Evolutionary conservation across 2,329 filamentous ascomycete genomes (phyloP).

Genomic region (Sporothrix brasiliensis): DNA sequence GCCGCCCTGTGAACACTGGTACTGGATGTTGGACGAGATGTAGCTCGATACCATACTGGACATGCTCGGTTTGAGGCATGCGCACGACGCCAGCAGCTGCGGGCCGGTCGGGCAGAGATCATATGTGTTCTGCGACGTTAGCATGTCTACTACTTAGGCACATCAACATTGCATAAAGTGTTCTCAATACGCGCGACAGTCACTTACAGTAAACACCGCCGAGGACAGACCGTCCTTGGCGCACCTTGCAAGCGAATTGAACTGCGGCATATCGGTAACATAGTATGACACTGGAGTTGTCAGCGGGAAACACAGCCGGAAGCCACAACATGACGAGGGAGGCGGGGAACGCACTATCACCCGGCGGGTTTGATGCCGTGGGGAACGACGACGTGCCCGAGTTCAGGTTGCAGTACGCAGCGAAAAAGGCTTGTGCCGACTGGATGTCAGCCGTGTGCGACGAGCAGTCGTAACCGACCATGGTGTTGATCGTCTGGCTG

Average conservation of each 20-base stretch:
- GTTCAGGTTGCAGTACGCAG: slow-evolving; percentile 56
- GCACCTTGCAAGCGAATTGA: slow-evolving; percentile 50
- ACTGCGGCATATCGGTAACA: slow-evolving; percentile 56
- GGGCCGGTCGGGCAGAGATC: slow-evolving; percentile 52
- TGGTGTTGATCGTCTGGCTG: slow-evolving; percentile 49
- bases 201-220: slow-evolving; percentile 48
- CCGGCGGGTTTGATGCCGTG: slow-evolving; percentile 50
- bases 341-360: slow-evolving; percentile 50
- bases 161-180: no score
- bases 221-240: slow-evolving; percentile 50
- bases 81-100: slow-evolving; percentile 56
- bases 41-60: slow-evolving; percentile 47
- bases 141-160: background rate
- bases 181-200: background rate
- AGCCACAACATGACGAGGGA: background rate
- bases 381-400: slow-evolving; percentile 55
- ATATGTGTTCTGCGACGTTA: slow-evolving; percentile 43
- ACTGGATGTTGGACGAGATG: slow-evolving; percentile 51
- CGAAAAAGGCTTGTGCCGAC: slow-evolving; percentile 55
- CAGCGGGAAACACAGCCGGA: background rate
- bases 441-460: slow-evolving; percentile 52
- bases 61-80: slow-evolving; percentile 56
- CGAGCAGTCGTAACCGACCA: slow-evolving; percentile 51
- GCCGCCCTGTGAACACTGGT: slow-evolving; percentile 50
- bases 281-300: slow-evolving; percentile 54